Evolutionary conservation across 2,329 filamentous ascomycete species (phyloP).

Genomic region (Akanthomyces dipterigenus): DNA sequence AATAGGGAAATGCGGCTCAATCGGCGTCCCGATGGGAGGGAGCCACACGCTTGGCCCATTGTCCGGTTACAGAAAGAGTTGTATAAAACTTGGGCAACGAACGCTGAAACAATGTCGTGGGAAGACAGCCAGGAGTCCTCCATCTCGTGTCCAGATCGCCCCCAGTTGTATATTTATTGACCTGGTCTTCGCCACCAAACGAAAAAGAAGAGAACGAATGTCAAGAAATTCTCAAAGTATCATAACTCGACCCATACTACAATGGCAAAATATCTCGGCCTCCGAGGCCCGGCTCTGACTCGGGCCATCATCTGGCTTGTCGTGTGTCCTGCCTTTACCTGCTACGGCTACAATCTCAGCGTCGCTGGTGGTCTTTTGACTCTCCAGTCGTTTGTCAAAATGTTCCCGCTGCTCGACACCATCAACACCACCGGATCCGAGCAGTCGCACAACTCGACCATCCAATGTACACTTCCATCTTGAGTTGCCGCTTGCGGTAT

Average conservation of each 20-base stretch:
- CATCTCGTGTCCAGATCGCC: not conserved
- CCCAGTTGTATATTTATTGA: not conserved
- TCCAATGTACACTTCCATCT: constrained; percentile 25
- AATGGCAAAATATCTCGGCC: constrained; percentile 24
- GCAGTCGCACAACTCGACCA: constrained; percentile 36
- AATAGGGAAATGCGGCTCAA: not conserved
- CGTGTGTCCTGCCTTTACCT: constrained; percentile 36
- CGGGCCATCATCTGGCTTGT: constrained; percentile 34
- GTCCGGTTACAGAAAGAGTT: not conserved
- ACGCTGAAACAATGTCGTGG: not conserved
- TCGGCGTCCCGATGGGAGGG: not conserved
- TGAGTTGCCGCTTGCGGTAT: not conserved
- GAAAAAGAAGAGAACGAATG: not conserved
- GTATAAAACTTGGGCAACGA: not conserved
- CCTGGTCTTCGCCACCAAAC: not conserved
- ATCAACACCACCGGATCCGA: constrained; percentile 39
- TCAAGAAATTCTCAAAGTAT: not conserved
- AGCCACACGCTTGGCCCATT: not conserved
- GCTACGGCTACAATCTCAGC: constrained; percentile 56
- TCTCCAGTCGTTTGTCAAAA: constrained; percentile 48
- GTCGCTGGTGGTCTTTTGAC: constrained; percentile 66
- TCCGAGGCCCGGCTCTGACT: constrained; percentile 29
- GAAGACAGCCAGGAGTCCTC: too few species aligned
- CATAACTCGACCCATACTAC: not conserved
- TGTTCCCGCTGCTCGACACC: constrained; percentile 42